These are phyloP conservation scores for Cyclostephanos tholiformis DNA, from an alignment of 108 stramenopile species.

Conservation along the genomic window DNA sequence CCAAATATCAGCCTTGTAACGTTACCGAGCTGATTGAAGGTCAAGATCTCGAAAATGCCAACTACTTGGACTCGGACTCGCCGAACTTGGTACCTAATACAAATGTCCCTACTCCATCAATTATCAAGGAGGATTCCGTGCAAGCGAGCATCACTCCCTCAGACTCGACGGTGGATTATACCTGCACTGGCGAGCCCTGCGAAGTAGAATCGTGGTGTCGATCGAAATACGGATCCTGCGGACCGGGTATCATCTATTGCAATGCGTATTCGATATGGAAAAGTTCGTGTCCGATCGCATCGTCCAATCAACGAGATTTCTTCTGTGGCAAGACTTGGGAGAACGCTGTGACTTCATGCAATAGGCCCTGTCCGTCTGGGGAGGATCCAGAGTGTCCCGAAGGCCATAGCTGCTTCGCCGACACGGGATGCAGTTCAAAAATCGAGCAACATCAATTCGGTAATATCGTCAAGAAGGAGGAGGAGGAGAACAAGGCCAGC, in stretches of 20 bases:
- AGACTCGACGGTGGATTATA: neutral
- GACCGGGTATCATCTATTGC: constrained; percentile 10
- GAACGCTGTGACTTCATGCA: constrained; percentile 30
- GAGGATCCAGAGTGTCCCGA: constrained; percentile 33
- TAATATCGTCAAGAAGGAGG: neutral
- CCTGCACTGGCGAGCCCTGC: constrained; percentile 12
- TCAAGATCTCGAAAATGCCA: neutral
- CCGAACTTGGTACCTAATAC: neutral
- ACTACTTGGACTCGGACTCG: neutral
- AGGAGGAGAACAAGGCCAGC: neutral
- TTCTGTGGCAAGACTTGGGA: constrained; percentile 46
- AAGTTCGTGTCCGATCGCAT: neutral
- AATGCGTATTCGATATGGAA: constrained; percentile 1
- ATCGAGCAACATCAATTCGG: neutral
- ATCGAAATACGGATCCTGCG: constrained; percentile 1
- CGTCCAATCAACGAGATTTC: constrained; percentile 6
- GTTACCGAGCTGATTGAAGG: neutral
- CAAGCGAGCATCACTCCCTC: neutral
- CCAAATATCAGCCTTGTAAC: neutral
- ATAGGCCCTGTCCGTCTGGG: constrained; percentile 15
- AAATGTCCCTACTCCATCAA: neutral
- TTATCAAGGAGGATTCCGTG: neutral
- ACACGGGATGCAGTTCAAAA: constrained; percentile 34
- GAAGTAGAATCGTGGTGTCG: constrained; percentile 1
- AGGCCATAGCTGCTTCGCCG: constrained; percentile 33